Percentiles rank a stretch among this genome's conserved stretches.
Conservation (phyloP, 495 filamentous ascomycete genomes). For the Cenococcum geophilum region DNA sequence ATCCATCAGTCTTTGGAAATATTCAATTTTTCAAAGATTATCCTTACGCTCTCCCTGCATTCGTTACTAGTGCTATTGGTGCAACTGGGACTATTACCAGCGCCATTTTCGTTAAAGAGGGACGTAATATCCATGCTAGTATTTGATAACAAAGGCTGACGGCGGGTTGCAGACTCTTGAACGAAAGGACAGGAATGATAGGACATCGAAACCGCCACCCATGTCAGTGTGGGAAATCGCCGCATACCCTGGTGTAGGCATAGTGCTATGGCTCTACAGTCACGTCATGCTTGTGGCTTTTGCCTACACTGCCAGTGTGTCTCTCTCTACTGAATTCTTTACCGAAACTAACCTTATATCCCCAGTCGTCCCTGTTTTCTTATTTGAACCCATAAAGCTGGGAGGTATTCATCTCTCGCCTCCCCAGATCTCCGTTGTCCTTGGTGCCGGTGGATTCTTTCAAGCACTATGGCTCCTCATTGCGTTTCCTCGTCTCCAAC, state of each 20-base stretch:
- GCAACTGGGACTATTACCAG: slow-evolving; percentile 45
- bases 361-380: slow-evolving; percentile 59
- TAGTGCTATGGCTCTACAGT: slow-evolving; percentile 55
- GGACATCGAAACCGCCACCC: slow-evolving; percentile 25
- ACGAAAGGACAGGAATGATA: slow-evolving; percentile 27
- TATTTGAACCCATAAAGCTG: slow-evolving; percentile 48
- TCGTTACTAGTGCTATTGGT: slow-evolving; percentile 48
- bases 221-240: slow-evolving; percentile 52
- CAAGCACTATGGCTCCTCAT: slow-evolving; percentile 60
- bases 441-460: slow-evolving; percentile 50
- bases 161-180: slow-evolving; percentile 29
- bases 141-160: slow-evolving; percentile 9
- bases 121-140: slow-evolving; percentile 35
- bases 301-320: slow-evolving; percentile 51
- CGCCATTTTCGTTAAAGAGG: slow-evolving; percentile 51
- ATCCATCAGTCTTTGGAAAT: slow-evolving; percentile 48
- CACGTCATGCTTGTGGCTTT: slow-evolving; percentile 58
- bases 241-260: slow-evolving; percentile 52
- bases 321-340: not conserved
- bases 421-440: slow-evolving; percentile 51
- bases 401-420: slow-evolving; percentile 57
- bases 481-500: slow-evolving; percentile 55
- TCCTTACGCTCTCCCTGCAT: slow-evolving; percentile 59
- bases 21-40: slow-evolving; percentile 54
- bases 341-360: slow-evolving; percentile 10